These are phyloP conservation scores for Ogataea dorogensis DNA, from an alignment of 805 yeast species.

Conservation along the genomic window DNA sequence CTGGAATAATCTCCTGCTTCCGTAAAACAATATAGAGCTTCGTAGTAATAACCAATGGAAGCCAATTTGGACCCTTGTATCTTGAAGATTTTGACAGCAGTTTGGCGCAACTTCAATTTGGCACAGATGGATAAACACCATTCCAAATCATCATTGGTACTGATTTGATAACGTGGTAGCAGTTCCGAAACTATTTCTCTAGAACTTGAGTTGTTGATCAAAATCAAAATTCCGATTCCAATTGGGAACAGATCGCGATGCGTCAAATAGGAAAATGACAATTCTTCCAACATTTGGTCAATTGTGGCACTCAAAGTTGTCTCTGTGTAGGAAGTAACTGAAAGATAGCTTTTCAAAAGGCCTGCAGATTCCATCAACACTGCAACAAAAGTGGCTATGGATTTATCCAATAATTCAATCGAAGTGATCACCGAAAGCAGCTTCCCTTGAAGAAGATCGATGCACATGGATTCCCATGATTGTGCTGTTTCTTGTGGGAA, in stretches of 20 bases:
- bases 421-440: slow-evolving; percentile 56
- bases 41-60: slow-evolving; percentile 40
- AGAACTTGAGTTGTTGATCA: slow-evolving; percentile 44
- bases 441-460: slow-evolving; percentile 54
- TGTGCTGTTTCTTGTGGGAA: slow-evolving; percentile 38
- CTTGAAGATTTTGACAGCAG: slow-evolving; percentile 55
- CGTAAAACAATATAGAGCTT: slow-evolving; percentile 62
- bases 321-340: slow-evolving; percentile 15
- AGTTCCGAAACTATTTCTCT: slow-evolving; percentile 51
- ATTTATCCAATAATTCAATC: slow-evolving; percentile 56
- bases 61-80: slow-evolving; percentile 44
- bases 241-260: slow-evolving; percentile 57
- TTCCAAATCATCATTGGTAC: slow-evolving; percentile 73
- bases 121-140: slow-evolving; percentile 78
- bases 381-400: slow-evolving; percentile 63
- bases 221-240: slow-evolving; percentile 62
- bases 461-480: slow-evolving; percentile 55
- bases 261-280: slow-evolving; percentile 53
- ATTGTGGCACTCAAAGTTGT: slow-evolving; percentile 23
- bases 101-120: slow-evolving; percentile 55
- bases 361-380: slow-evolving; percentile 66
- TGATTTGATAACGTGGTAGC: slow-evolving; percentile 58
- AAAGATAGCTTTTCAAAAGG: slow-evolving; percentile 41
- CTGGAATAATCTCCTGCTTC: slow-evolving; percentile 58
- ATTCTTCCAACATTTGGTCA: slow-evolving; percentile 46